Evolutionary conservation across 2,329 filamentous ascomycete genomes (phyloP).

Genomic region (Talaromyces sp.): DNA sequence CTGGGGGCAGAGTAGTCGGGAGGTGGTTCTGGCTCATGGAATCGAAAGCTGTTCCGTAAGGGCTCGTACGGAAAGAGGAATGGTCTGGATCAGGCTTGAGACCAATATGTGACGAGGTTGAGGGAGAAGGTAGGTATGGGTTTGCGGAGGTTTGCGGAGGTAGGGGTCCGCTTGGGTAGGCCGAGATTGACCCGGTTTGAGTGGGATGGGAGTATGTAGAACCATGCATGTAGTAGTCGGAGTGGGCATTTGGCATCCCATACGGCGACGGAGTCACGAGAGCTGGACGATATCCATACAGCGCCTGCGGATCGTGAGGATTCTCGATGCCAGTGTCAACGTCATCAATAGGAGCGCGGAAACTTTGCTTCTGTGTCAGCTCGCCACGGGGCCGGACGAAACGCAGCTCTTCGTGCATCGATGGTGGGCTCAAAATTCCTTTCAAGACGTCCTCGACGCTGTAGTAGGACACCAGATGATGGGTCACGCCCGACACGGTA

Average conservation of each 20-base stretch:
- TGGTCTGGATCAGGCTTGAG: slow-evolving; percentile 34
- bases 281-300: slow-evolving; percentile 38
- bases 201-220: slow-evolving; percentile 31
- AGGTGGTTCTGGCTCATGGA: slow-evolving; percentile 29
- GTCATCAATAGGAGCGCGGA: slow-evolving; percentile 62
- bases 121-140: slow-evolving; percentile 31
- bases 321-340: slow-evolving; percentile 42
- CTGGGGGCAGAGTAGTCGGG: slow-evolving; percentile 27
- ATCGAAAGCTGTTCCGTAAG: slow-evolving; percentile 32
- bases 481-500: slow-evolving; percentile 65
- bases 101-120: slow-evolving; percentile 23
- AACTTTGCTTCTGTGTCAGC: slow-evolving; percentile 59
- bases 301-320: slow-evolving; percentile 31
- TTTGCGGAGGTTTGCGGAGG: slow-evolving; percentile 30
- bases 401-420: slow-evolving; percentile 47
- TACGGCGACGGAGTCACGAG: slow-evolving; percentile 32
- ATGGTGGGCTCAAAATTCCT: slow-evolving; percentile 55
- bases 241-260: slow-evolving; percentile 27
- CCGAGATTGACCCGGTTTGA: slow-evolving; percentile 25
- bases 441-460: slow-evolving; percentile 70
- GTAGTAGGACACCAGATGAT: slow-evolving; percentile 89
- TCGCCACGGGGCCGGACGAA: slow-evolving; percentile 53
- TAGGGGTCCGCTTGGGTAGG: slow-evolving; percentile 31
- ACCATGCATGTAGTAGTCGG: slow-evolving; percentile 34
- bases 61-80: slow-evolving; percentile 26